These are phyloP conservation scores for Clarireedia homoeocarpa DNA, from an alignment of 2,329 filamentous ascomycete species.

Conservation along the genomic window DNA sequence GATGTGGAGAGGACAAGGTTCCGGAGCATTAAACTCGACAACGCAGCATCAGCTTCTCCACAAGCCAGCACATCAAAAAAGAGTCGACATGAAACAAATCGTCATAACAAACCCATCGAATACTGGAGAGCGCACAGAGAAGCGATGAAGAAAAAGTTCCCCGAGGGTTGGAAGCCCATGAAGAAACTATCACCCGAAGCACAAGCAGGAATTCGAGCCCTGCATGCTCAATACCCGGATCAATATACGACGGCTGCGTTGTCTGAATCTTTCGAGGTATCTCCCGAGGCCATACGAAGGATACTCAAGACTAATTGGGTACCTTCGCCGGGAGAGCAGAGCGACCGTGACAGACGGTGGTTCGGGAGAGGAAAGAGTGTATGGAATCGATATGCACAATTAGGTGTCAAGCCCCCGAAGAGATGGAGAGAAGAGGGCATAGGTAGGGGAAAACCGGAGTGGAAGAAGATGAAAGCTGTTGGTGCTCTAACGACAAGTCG, in stretches of 20 bases:
- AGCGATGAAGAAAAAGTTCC: conserved; percentile 70
- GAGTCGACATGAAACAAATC: not conserved
- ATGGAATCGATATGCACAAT: conserved; percentile 51
- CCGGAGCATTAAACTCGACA: conserved; percentile 6
- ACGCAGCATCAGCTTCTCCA: conserved; percentile 2
- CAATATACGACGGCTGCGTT: conserved; percentile 68
- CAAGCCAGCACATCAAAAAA: conserved; percentile 5
- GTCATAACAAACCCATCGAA: conserved; percentile 6
- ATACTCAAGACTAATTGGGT: conserved; percentile 77
- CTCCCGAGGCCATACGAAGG: conserved; percentile 76
- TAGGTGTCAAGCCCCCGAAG: conserved; percentile 53
- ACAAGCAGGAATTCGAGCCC: conserved; percentile 76
- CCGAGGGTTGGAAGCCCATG: conserved; percentile 69
- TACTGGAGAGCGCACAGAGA: conserved; percentile 71
- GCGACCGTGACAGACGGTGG: conserved; percentile 52
- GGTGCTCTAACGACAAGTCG: conserved; percentile 16
- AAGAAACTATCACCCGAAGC: conserved; percentile 90
- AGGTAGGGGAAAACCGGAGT: conserved; percentile 25
- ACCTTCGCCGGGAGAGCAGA: conserved; percentile 49
- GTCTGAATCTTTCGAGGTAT: conserved; percentile 74
- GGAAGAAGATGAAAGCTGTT: conserved; percentile 10
- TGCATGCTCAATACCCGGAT: conserved; percentile 70
- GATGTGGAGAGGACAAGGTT: not conserved
- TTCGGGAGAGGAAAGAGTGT: conserved; percentile 50
- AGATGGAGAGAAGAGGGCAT: conserved; percentile 43